Conservation (phyloP, 805 yeast genomes). For the Cyberlindnera samutprakarnensis region DNA sequence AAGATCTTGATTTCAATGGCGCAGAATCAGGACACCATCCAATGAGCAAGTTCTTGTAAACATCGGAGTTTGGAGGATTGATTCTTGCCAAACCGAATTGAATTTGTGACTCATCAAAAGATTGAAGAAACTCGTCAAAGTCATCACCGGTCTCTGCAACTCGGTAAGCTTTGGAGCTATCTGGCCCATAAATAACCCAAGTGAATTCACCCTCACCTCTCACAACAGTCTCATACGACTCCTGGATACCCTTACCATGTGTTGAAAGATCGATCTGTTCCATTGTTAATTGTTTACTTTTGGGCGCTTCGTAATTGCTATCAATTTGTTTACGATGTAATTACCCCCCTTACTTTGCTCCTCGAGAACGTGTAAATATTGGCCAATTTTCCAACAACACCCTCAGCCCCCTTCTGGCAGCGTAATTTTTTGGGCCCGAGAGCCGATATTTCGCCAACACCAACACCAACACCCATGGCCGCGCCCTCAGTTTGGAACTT, state of each 20-base stretch:
- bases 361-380: too few relatives aligned
- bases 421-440: too few relatives aligned
- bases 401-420: too few relatives aligned
- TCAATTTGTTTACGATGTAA: not conserved
- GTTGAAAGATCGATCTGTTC: conserved; percentile 51
- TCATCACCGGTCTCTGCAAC: conserved; percentile 47
- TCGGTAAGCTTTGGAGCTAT: conserved; percentile 37
- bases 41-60: conserved; percentile 71
- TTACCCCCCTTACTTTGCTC: not conserved
- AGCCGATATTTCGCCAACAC: too few relatives aligned
- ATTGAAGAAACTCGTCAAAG: conserved; percentile 68
- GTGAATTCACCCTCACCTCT: conserved; percentile 61
- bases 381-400: too few relatives aligned
- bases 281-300: conserved; percentile 12
- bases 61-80: conserved; percentile 86
- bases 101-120: conserved; percentile 80
- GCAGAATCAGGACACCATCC: conserved; percentile 99
- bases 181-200: conserved; percentile 80
- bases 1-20: conserved; percentile 66
- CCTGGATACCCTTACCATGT: conserved; percentile 68
- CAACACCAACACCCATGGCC: too few relatives aligned
- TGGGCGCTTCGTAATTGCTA: not conserved
- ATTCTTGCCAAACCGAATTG: conserved; percentile 89
- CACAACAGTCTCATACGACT: conserved; percentile 70
- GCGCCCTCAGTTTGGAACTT: too few relatives aligned